Evolutionary conservation across 2,329 filamentous ascomycete genomes (phyloP), one percentile per base, ranked within the genome.

Genomic region (Aspergillus sergii): DNA sequence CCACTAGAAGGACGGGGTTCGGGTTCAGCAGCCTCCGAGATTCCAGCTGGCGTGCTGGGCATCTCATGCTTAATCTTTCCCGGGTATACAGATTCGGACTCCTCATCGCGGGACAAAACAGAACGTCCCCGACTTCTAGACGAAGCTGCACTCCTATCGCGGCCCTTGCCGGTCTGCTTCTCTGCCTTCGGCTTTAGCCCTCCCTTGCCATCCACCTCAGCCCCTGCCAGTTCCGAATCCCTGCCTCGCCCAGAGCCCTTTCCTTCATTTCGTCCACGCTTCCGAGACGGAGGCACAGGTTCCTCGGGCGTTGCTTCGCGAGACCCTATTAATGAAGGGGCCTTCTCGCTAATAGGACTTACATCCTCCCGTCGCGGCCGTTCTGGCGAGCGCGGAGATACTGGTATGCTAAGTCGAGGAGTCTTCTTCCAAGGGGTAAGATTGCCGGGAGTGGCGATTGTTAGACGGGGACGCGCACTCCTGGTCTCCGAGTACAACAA

Each of bases 271-370:
- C 65, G 62, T 41, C 28, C 48, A 34, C 65, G 65, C 58, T 69
- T 71, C 28, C 64, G 64, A 23, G 66, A 67, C 7, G 62, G 69
- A 36, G 68, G 58, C 36, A 62, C 66, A 36, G 62, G 66, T 26
- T 68, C 71, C 39, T 72, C 74, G 43, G 66, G 69, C 11, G 71
- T 70, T 14, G 68, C 62, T 60, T 73, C 72, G 57, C 72, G 68
- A 21, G 69, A 71, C 46, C 73, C 73, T 58, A 70, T 62, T 16
- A 78, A 76, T 14, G 79, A 81, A n/a, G 71, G 70, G 3, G 74
- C 77, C 50, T 71, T 73, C 41, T 81, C 80, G 56, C 80, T 82
- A 60, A 82, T 80, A 0, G 80, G 80, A 66, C 80, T 82, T 12
- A 82, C 75, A 67, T 81, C 80, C 59, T 79, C 78, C 2, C 79